phyloP scores from a whole-genome alignment of 2,329 filamentous ascomycete genomes.

The Arthroderma sp. region DNA sequence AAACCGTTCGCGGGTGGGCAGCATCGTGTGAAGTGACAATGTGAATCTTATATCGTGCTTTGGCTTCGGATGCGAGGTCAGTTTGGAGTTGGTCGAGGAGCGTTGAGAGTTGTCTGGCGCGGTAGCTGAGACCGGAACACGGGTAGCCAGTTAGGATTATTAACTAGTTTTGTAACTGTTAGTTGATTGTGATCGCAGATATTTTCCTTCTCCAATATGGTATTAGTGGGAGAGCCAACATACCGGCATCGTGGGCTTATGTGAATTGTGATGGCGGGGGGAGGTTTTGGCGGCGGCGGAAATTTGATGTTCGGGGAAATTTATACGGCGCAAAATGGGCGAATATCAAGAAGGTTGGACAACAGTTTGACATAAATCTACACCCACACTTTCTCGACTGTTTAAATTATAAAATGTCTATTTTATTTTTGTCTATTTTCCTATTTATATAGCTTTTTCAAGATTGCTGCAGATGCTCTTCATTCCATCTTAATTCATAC shows the following conservation, averaged over 20 bases:
- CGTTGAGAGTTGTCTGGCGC: slow-evolving; percentile 43
- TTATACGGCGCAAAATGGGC: no score
- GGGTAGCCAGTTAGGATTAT: slow-evolving; percentile 51
- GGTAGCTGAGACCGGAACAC: slow-evolving; percentile 49
- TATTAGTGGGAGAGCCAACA: no score
- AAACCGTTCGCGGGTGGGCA: slow-evolving; percentile 37
- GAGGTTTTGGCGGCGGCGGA: no score
- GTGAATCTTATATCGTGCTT: slow-evolving; percentile 33
- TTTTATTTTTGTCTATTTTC: neutral
- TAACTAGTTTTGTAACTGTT: slow-evolving; percentile 30
- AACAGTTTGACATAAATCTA: no score
- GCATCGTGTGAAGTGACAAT: slow-evolving; percentile 28
- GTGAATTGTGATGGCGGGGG: no score
- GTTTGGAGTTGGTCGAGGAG: slow-evolving; percentile 36
- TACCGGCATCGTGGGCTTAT: no score
- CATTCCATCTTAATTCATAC: slow-evolving; percentile 55
- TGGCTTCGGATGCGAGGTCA: slow-evolving; percentile 23
- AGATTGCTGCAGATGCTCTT: slow-evolving; percentile 17
- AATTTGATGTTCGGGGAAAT: no score
- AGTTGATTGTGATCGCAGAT: no score
- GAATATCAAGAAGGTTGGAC: no score
- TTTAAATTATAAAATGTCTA: neutral
- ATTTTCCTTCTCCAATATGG: no score
- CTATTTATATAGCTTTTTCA: neutral
- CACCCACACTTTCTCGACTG: no score